Conservation (phyloP, 805 yeast genomes). For the Zygotorulaspora danielsina region DNA sequence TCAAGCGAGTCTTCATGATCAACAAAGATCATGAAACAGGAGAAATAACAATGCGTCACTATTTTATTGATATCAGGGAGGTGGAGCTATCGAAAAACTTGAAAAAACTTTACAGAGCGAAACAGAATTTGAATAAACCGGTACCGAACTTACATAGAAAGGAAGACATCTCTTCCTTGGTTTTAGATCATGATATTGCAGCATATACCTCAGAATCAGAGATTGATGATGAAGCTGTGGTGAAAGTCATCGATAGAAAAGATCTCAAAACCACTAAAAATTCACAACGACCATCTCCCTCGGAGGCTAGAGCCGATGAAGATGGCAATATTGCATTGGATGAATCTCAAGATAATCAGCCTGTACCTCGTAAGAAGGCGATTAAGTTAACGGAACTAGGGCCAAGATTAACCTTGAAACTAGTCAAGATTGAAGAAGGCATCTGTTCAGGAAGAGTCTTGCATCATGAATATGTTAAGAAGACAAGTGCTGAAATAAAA, state of each 20-base stretch:
- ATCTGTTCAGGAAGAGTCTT: constrained; percentile 83
- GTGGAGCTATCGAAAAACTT: constrained; percentile 74
- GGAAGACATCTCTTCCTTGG: constrained; percentile 74
- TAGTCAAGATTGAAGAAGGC: constrained; percentile 89
- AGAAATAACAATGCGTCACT: constrained; percentile 81
- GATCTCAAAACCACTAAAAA: constrained; percentile 24
- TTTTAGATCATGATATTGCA: constrained; percentile 76
- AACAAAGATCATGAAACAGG: constrained; percentile 69
- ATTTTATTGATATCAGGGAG: constrained; percentile 77
- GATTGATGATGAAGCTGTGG: constrained; percentile 84
- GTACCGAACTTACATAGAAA: constrained; percentile 68
- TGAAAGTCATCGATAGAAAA: constrained; percentile 46
- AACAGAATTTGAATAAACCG: constrained; percentile 53
- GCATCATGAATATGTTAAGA: constrained; percentile 68
- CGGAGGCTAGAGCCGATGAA: constrained; percentile 23
- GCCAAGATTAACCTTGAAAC: constrained; percentile 72
- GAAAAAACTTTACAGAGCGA: constrained; percentile 62
- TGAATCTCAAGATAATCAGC: constrained; percentile 8
- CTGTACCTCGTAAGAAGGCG: constrained; percentile 60
- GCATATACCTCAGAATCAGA: constrained; percentile 86
- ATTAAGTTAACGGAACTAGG: constrained; percentile 91
- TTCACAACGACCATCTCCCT: constrained; percentile 24
- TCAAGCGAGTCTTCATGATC: constrained; percentile 80
- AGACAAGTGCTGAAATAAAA: constrained; percentile 56
- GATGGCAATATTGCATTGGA: constrained; percentile 9